These are phyloP conservation scores for Phlegmacium glaucopus DNA, from an alignment of 768 basidiomycete species.

Conservation along the genomic window DNA sequence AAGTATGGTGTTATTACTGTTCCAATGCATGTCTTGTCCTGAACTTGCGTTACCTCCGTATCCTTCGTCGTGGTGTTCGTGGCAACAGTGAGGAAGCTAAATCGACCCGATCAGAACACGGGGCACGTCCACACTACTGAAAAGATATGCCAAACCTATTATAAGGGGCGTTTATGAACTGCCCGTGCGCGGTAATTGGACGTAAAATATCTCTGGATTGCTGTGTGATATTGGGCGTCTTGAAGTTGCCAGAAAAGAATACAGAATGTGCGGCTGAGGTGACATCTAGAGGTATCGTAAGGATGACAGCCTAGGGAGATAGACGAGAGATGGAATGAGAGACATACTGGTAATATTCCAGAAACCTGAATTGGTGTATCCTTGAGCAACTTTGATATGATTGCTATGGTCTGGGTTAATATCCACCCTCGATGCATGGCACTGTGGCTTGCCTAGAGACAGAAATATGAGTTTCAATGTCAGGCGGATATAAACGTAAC, in stretches of 20 bases:
- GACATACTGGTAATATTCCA: constrained; percentile 26
- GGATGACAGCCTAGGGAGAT: background rate
- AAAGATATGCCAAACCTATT: constrained; percentile 15
- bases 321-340: background rate
- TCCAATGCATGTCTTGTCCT: constrained; percentile 21
- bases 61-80: constrained; percentile 20
- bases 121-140: background rate
- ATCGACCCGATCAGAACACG: background rate
- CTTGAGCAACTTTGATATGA: constrained; percentile 21
- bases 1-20: constrained; percentile 12
- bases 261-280: constrained; percentile 23
- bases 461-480: background rate
- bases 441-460: constrained; percentile 13
- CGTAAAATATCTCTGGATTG: constrained; percentile 2
- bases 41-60: constrained; percentile 14
- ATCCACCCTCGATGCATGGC: constrained; percentile 17
- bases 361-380: constrained; percentile 19
- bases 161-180: constrained; percentile 24
- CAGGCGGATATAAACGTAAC: background rate
- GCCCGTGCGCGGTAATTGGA: constrained; percentile 13
- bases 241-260: constrained; percentile 21
- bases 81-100: constrained; percentile 19
- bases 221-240: constrained; percentile 19
- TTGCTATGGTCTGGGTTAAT: constrained; percentile 17
- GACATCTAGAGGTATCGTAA: constrained; percentile 12